Evolutionary conservation across 1,284 basidiomycete genomes (phyloP).

Genomic region (Boletus smithii): DNA sequence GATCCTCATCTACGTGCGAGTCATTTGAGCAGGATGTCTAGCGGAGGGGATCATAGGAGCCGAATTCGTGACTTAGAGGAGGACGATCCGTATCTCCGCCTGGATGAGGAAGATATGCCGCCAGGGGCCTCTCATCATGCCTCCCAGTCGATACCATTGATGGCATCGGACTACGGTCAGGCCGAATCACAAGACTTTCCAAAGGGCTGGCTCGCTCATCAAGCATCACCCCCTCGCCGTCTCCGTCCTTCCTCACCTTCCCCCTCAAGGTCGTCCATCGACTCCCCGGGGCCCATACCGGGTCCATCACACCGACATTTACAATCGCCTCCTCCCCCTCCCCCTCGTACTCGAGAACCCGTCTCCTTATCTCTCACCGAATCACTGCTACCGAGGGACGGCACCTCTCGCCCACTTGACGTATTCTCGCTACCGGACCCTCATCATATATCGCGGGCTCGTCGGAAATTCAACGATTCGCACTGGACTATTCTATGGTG

Average conservation of each 20-base stretch:
- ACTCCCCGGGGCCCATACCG: constrained; percentile 39
- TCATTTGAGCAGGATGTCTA: constrained; percentile 34
- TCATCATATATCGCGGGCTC: constrained; percentile 53
- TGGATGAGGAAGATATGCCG: constrained; percentile 53
- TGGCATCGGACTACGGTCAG: constrained; percentile 39
- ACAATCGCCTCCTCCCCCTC: constrained; percentile 31
- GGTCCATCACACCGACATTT: constrained; percentile 20
- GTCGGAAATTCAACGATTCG: constrained; percentile 69
- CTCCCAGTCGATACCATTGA: constrained; percentile 50
- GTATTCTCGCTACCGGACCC: constrained; percentile 74
- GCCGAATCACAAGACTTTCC: constrained; percentile 41
- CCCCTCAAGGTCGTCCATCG: constrained; percentile 46
- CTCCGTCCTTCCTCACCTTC: constrained; percentile 47
- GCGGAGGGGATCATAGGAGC: constrained; percentile 27
- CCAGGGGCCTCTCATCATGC: constrained; percentile 42
- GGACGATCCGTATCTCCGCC: constrained; percentile 71
- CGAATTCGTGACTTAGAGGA: constrained; percentile 39
- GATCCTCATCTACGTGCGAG: constrained; percentile 65
- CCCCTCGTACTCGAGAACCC: constrained; percentile 37
- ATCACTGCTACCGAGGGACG: constrained; percentile 69
- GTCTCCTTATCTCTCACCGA: constrained; percentile 65
- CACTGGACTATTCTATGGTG: constrained; percentile 70
- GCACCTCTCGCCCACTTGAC: constrained; percentile 56
- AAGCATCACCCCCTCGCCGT: constrained; percentile 43
- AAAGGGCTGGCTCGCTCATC: constrained; percentile 71